phyloP scores from a whole-genome alignment of 75 land plant species.

The Pinus taeda region DNA sequence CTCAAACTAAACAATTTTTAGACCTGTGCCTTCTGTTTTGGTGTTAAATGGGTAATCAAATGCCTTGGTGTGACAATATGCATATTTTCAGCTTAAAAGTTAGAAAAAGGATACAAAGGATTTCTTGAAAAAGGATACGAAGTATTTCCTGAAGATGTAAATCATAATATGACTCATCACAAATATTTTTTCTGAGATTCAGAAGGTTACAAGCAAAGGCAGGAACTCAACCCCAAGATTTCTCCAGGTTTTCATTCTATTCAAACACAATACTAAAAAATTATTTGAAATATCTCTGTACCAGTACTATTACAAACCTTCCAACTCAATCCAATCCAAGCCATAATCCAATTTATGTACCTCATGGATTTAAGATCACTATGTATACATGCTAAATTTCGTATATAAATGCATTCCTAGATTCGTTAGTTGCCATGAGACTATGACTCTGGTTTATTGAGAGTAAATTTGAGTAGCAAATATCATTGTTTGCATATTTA shows the following conservation, averaged over 20 bases:
- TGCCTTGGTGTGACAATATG: not conserved
- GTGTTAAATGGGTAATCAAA: not conserved
- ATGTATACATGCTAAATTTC: no score
- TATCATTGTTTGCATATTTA: no score
- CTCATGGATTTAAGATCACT: no score
- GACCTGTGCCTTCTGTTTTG: not conserved
- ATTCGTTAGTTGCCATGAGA: no score
- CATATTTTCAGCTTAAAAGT: not conserved
- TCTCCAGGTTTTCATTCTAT: not conserved
- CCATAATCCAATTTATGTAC: no score
- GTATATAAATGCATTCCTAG: no score
- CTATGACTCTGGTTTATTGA: no score
- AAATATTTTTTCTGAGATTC: not conserved
- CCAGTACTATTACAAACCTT: slow-evolving; percentile 47
- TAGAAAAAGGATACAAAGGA: not conserved
- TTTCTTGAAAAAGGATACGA: not conserved
- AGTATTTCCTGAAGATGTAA: not conserved
- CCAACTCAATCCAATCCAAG: slow-evolving; percentile 97
- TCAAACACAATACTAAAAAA: not conserved
- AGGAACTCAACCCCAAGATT: not conserved
- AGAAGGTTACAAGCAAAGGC: not conserved
- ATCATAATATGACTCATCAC: not conserved
- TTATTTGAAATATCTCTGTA: not conserved
- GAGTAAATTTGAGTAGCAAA: no score
- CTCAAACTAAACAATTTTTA: not conserved